Base-by-base conservation (phyloP, 371 early-diverging fungal species). In the Apophysomyces elegans region DNA sequence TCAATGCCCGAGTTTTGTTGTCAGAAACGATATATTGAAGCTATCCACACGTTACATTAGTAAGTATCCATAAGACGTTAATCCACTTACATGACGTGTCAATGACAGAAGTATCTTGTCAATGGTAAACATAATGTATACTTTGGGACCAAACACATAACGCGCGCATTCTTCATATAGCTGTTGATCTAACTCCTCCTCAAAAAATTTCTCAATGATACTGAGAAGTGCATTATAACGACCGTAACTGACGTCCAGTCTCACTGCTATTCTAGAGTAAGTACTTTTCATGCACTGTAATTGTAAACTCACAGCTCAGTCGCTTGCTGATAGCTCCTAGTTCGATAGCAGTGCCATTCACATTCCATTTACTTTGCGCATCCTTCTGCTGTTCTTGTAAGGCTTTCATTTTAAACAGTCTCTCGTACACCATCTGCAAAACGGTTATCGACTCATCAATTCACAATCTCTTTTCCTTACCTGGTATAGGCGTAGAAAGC, bases 161-260 rank as follows among this genome's bases (percentile, higher is more conserved):
- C 97, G 88, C 44, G 92, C 73, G 43, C 87, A 80, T 62, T 98
- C 99, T 70, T 99, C 99, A 87, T 90, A 99, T 38, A 76, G 81
- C 35, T 74, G 73, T 38, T 83, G 72, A 14, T 99, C 97, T 46
- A 98, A 78, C 14, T 92, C 89, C 37, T 88, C 89, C 59, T 84
- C 86, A 69, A 96, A 73, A 50, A 92, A 86, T 58, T 87, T 87
- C 68, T 84, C 83, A 50, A 50, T 50, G 21, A 50, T 14, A 21
- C 5, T 9, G 18, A 50, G 21, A 7, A 50, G 21, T 18, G 50
- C 50, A 18, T 50, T 14, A 50, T 50, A 50, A 26, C 21, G 50
- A 18, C 50, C 50, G 4, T 50, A 26, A 2, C 18, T 18, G 4
- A 50, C 21, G 2, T 50, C 13, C 41, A 41, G 13, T 1, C 13